Percentiles rank a stretch among this genome's conserved stretches.
phyloP scores from a whole-genome alignment of 2,329 filamentous ascomycete species.

The Xylariales sp. region DNA sequence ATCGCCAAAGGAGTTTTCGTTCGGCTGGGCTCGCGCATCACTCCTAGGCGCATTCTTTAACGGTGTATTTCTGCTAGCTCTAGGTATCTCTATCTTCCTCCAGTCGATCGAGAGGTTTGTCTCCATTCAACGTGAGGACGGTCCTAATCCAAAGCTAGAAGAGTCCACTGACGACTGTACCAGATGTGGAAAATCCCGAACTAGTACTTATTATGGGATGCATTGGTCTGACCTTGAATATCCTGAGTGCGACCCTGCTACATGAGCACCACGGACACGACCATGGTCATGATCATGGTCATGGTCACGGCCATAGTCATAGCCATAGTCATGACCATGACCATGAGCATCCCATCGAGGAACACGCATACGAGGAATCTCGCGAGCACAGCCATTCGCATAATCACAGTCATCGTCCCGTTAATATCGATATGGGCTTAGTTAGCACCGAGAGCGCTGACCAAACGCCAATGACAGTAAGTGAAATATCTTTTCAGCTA shows the following conservation, averaged over 20 bases:
- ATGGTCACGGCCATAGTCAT: no score
- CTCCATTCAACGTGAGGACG: constrained; percentile 43
- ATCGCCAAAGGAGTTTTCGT: constrained; percentile 57
- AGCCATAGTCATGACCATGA: constrained; percentile 24
- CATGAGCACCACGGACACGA: constrained; percentile 58
- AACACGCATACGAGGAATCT: constrained; percentile 13
- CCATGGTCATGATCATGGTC: constrained; percentile 23
- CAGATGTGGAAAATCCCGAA: constrained; percentile 60
- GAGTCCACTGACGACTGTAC: not conserved
- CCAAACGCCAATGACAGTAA: constrained; percentile 20
- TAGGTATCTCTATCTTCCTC: constrained; percentile 68
- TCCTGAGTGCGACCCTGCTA: constrained; percentile 61
- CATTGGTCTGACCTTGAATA: constrained; percentile 61
- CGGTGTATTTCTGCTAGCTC: constrained; percentile 66
- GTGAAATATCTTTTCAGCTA: constrained; percentile 1
- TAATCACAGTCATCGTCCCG: constrained; percentile 12
- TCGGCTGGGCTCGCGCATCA: constrained; percentile 73
- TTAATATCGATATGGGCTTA: constrained; percentile 22
- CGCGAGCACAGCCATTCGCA: constrained; percentile 23
- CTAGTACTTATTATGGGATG: constrained; percentile 66
- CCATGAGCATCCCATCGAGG: no score
- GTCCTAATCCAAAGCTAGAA: no score
- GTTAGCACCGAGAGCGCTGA: constrained; percentile 18
- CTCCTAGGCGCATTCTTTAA: constrained; percentile 77
- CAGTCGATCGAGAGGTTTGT: constrained; percentile 71